These are phyloP conservation scores for Nicotiana sylvestris DNA, from an alignment of 257 asterid genomes.

Conservation along the genomic window DNA sequence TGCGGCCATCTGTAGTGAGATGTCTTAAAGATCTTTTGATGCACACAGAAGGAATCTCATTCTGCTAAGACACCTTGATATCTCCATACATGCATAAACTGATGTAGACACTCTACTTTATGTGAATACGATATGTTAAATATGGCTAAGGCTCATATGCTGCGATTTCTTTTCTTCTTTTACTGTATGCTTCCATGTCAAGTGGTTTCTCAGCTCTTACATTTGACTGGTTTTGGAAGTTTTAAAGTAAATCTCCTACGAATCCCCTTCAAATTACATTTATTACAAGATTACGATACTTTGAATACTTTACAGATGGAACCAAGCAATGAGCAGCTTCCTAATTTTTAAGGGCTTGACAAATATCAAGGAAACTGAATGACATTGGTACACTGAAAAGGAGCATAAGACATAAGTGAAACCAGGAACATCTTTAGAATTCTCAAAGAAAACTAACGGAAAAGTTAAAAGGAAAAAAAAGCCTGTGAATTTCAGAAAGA, in stretches of 20 bases:
- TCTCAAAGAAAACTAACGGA: background rate
- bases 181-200: background rate
- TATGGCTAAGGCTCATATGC: background rate
- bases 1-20: background rate
- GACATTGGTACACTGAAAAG: background rate
- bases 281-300: background rate
- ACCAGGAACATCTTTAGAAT: background rate
- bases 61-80: background rate
- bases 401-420: background rate
- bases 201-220: background rate
- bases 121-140: background rate
- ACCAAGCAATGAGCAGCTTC: conserved; percentile 10
- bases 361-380: background rate
- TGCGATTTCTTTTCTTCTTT: background rate
- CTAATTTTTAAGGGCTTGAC: background rate
- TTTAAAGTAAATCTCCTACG: background rate
- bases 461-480: background rate
- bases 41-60: background rate
- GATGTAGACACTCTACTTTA: background rate
- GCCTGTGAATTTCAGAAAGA: background rate
- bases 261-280: background rate
- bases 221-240: background rate
- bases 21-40: background rate
- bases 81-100: background rate
- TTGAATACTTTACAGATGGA: background rate